phyloP scores from a whole-genome alignment of 1,284 basidiomycete species.

The Microbotryum intermedium region DNA sequence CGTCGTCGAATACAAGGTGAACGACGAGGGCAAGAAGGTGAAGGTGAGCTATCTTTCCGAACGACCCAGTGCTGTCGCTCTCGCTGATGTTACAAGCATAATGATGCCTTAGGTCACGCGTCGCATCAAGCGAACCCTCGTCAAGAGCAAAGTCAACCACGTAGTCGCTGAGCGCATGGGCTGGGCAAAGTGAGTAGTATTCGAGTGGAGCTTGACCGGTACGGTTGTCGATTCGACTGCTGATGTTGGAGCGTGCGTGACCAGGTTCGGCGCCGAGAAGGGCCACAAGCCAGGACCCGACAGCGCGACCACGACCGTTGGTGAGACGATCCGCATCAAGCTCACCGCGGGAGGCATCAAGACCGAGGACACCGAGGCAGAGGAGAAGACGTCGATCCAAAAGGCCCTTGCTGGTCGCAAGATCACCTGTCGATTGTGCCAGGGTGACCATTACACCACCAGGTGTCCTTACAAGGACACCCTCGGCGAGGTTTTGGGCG shows the following conservation, averaged over 20 bases:
- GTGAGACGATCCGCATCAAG: conserved; percentile 80
- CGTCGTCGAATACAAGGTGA: conserved; percentile 70
- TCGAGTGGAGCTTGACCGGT: neutral
- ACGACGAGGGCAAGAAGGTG: conserved; percentile 90
- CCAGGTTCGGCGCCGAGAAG: conserved; percentile 76
- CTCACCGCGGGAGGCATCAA: conserved; percentile 70
- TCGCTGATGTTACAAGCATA: neutral
- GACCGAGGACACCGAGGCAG: conserved; percentile 57
- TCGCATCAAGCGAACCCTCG: conserved; percentile 74
- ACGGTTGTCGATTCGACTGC: neutral
- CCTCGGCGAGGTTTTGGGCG: conserved; percentile 56
- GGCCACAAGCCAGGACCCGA: conserved; percentile 83
- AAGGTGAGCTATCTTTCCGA: conserved; percentile 52
- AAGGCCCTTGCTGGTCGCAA: conserved; percentile 63
- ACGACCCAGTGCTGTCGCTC: neutral
- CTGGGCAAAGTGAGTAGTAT: conserved; percentile 60
- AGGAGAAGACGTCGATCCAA: conserved; percentile 64
- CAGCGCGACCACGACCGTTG: conserved; percentile 89
- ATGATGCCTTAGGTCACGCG: conserved; percentile 60
- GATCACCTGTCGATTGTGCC: conserved; percentile 87
- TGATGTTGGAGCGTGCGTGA: neutral
- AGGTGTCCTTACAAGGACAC: conserved; percentile 98
- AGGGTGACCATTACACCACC: conserved; percentile 94
- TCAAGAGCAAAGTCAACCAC: conserved; percentile 89
- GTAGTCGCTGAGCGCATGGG: conserved; percentile 84